Evolutionary conservation across 2,329 filamentous ascomycete genomes (phyloP).

Genomic region (Sarocladium kiliense): DNA sequence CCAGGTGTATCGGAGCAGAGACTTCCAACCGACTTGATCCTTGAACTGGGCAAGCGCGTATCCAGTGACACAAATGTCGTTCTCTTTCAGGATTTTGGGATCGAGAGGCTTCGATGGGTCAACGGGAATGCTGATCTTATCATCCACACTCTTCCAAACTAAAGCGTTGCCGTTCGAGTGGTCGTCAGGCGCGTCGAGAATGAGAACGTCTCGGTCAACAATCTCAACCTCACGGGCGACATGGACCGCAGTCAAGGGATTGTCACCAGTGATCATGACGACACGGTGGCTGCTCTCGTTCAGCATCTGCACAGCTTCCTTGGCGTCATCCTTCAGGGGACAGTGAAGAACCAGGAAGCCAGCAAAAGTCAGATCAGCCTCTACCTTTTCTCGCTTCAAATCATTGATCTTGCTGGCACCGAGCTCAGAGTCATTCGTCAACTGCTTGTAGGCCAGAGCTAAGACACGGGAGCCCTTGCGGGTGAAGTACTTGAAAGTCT

Average conservation of each 20-base stretch:
- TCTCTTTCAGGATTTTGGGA: constrained; percentile 70
- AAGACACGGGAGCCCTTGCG: constrained; percentile 92
- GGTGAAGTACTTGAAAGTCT: constrained; percentile 98
- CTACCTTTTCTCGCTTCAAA: constrained; percentile 87
- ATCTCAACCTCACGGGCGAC: constrained; percentile 96
- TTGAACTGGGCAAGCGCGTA: constrained; percentile 90
- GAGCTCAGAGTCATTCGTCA: constrained; percentile 76
- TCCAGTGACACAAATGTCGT: constrained; percentile 93
- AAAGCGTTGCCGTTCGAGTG: constrained; percentile 75
- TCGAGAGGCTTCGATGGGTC: constrained; percentile 80
- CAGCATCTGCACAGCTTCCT: constrained; percentile 90
- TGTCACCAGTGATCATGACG: constrained; percentile 99
- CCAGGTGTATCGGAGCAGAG: constrained; percentile 85
- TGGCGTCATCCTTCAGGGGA: constrained; percentile 92
- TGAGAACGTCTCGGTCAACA: constrained; percentile 90
- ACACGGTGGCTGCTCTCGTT: constrained; percentile 98
- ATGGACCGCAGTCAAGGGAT: constrained; percentile 92
- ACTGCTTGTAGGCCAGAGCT: constrained; percentile 88
- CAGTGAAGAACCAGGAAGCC: constrained; percentile 95
- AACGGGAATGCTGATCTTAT: constrained; percentile 79
- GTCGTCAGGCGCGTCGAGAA: constrained; percentile 90
- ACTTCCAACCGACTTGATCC: constrained; percentile 67
- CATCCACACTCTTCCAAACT: constrained; percentile 93
- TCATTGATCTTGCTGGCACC: constrained; percentile 85
- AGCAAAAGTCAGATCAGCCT: constrained; percentile 79